These are phyloP conservation scores for Colletotrichum paranaense DNA, from an alignment of 2,329 filamentous ascomycete species.

Conservation along the genomic window DNA sequence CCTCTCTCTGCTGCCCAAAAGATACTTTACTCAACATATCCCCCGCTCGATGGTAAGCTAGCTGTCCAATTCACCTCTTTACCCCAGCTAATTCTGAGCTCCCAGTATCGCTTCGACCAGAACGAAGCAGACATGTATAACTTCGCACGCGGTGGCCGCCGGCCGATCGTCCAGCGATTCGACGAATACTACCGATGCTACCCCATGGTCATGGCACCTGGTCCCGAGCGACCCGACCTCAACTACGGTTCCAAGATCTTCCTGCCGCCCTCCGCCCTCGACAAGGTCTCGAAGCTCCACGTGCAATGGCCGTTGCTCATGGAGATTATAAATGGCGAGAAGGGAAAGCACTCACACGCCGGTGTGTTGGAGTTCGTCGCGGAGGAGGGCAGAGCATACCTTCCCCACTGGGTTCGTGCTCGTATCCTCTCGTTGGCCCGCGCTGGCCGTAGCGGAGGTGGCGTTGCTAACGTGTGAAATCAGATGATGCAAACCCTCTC, in stretches of 20 bases:
- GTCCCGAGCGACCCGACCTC: constrained; percentile 86
- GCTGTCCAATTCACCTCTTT: background rate
- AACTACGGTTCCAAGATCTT: constrained; percentile 99
- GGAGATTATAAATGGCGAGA: constrained; percentile 91
- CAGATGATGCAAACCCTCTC: constrained; percentile 94
- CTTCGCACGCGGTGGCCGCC: constrained; percentile 52
- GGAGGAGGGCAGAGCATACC: constrained; percentile 95
- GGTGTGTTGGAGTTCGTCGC: constrained; percentile 98
- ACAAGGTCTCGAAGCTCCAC: constrained; percentile 95
- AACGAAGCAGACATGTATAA: constrained; percentile 38
- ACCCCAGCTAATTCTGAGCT: constrained; percentile 14
- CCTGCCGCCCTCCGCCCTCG: constrained; percentile 93
- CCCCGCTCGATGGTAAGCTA: constrained; percentile 38
- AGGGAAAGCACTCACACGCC: constrained; percentile 85
- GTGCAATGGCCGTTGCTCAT: constrained; percentile 98
- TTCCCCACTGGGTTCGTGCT: constrained; percentile 86
- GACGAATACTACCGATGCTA: constrained; percentile 99
- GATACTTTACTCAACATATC: background rate
- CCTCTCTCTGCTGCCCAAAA: background rate
- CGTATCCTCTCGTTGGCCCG: background rate
- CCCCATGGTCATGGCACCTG: constrained; percentile 92
- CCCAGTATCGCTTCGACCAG: constrained; percentile 36
- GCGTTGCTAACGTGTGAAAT: background rate
- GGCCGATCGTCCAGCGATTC: constrained; percentile 78
- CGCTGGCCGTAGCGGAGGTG: background rate